phyloP scores from a whole-genome alignment of 202 grass and related monocot species.

The Setaria viridis region DNA sequence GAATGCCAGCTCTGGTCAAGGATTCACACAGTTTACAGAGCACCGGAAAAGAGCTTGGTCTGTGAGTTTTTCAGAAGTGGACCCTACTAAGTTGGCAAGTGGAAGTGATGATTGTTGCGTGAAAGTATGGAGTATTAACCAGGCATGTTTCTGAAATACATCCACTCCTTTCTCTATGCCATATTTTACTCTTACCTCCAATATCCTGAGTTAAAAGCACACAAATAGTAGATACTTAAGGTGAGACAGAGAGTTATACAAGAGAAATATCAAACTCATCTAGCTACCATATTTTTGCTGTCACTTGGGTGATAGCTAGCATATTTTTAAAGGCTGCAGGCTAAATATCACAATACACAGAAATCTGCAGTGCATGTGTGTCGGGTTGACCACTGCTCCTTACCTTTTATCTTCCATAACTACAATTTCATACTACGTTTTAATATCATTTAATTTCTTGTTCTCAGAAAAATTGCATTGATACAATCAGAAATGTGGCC shows the following conservation, averaged over 20 bases:
- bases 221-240: constrained; percentile 15
- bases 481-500: constrained; percentile 86
- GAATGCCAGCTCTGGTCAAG: constrained; percentile 95
- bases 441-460: constrained; percentile 37
- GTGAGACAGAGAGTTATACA: neutral
- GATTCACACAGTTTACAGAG: constrained; percentile 78
- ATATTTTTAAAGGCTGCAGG: neutral
- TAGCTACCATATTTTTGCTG: neutral
- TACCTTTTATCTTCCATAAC: constrained; percentile 18
- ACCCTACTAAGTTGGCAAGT: constrained; percentile 96
- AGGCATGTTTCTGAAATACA: constrained; percentile 64
- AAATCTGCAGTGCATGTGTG: neutral
- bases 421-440: constrained; percentile 20
- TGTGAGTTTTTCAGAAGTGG: constrained; percentile 90
- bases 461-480: constrained; percentile 71
- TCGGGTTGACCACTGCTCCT: neutral
- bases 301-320: neutral
- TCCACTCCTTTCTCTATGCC: constrained; percentile 10
- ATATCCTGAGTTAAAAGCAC: constrained; percentile 27
- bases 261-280: constrained; percentile 29
- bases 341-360: neutral
- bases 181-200: constrained; percentile 26
- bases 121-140: constrained; percentile 98
- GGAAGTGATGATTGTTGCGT: constrained; percentile 94
- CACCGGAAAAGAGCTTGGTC: constrained; percentile 96